Base-by-base conservation (phyloP, 2,329 filamentous ascomycete genomes). In the Parasarocladium wereldwijsianum region DNA sequence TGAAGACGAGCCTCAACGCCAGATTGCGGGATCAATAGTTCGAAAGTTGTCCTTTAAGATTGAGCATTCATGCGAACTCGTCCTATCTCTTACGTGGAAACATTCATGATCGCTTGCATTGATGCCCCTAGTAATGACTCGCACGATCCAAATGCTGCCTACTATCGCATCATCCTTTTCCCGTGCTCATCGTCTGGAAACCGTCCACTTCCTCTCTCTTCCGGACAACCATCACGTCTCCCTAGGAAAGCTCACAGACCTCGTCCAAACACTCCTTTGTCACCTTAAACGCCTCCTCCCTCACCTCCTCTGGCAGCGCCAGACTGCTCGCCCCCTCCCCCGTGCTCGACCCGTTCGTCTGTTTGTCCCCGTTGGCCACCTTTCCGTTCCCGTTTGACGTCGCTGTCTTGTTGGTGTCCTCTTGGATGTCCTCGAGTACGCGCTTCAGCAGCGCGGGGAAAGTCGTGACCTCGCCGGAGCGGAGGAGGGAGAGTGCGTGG, bases 361-460 rank as follows among this genome's bases (percentile, higher is more conserved):
- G 45, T 19, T 43, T 50, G 8, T 31, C 32, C 7, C 33, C 35
- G 29, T 43, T 37, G 26, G 26, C 37, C 45, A 27, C 50, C 51
- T 37, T 54, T 55, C 22, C 46, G 40, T 52, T 53, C 15, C 30
- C 30, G 23, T 32, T 32, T 17, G 24, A 20, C 16, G 17, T 22
- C 27, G 31, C 41, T 39, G 5, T 44, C 10, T 51, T 38, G 22
- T 49, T 41, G 6, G 55, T 46, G 36, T 68, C 65, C 34, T 61
- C 57, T 27, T 65, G 64, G 32, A 77, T 63, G 46, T 77, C 72
- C 34, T 74, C 66, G 40, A 77, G 56, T 13, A 77, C 65, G 36
- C 66, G 67, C 31, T 57, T 53, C 36, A 77, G 60, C 17, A 76
- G 66, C n/a, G 58, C 60, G 2, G 70, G 70, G 45, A 75, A 76